These are phyloP conservation scores for Arthroderma uncinatum DNA, from an alignment of 2,329 filamentous ascomycete genomes.

Conservation along the genomic window DNA sequence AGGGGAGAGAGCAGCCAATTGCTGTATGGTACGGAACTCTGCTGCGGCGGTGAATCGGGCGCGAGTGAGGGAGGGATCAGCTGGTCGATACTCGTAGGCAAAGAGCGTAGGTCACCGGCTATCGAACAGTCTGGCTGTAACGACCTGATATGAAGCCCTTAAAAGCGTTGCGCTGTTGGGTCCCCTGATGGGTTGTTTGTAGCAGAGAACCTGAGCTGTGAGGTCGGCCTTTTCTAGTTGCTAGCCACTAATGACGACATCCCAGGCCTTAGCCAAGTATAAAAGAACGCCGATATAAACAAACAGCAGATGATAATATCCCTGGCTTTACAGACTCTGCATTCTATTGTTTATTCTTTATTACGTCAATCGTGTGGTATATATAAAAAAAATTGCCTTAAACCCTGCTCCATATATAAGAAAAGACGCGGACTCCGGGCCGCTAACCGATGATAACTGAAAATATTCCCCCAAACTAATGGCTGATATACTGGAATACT, in stretches of 20 bases:
- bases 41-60: slow-evolving; percentile 1
- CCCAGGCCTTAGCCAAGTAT: background rate
- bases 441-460: background rate
- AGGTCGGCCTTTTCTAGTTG: background rate
- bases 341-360: background rate
- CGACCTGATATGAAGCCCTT: background rate
- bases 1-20: slow-evolving; percentile 2
- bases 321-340: background rate
- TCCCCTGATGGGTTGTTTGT: background rate
- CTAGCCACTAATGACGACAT: slow-evolving; percentile 1
- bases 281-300: background rate
- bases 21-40: background rate
- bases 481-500: slow-evolving; percentile 97
- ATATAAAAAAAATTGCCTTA: background rate
- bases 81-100: background rate
- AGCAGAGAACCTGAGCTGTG: background rate
- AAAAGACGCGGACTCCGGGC: background rate
- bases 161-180: background rate
- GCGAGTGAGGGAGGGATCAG: background rate
- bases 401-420: background rate
- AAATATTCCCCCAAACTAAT: slow-evolving; percentile 37
- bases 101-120: background rate
- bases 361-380: background rate
- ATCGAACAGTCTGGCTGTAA: background rate
- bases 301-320: too few relatives aligned